phyloP scores from a whole-genome alignment of 2,329 filamentous ascomycete species.

The Penicillium sp. region DNA sequence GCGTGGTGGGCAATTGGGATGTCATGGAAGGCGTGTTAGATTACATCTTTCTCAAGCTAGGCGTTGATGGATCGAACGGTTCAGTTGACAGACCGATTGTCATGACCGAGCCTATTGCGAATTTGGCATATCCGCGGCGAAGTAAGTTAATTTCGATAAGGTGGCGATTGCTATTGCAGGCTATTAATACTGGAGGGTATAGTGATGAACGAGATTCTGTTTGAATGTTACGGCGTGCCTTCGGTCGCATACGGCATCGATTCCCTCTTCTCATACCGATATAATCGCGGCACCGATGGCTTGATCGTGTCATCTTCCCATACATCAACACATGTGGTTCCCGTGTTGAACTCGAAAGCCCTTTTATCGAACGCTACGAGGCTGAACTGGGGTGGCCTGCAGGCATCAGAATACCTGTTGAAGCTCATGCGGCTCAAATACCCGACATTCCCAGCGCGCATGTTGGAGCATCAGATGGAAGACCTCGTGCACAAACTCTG shows the following conservation, averaged over 20 bases:
- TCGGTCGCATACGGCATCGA: slow-evolving; percentile 93
- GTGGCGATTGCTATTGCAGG: neutral
- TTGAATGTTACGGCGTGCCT: slow-evolving; percentile 90
- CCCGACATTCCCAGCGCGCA: slow-evolving; percentile 78
- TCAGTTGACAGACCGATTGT: slow-evolving; percentile 81
- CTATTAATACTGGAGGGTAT: slow-evolving; percentile 22
- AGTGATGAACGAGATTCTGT: slow-evolving; percentile 97
- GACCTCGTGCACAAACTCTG: slow-evolving; percentile 83
- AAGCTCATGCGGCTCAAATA: slow-evolving; percentile 92
- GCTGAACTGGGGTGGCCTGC: slow-evolving; percentile 90
- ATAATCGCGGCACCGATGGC: slow-evolving; percentile 84
- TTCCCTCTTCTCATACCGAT: slow-evolving; percentile 89
- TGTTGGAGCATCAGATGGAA: slow-evolving; percentile 82
- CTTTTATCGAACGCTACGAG: slow-evolving; percentile 80
- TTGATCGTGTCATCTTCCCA: slow-evolving; percentile 89
- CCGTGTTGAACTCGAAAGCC: slow-evolving; percentile 81
- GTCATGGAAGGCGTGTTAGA: slow-evolving; percentile 93
- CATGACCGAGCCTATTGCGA: slow-evolving; percentile 93
- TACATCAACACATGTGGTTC: slow-evolving; percentile 91
- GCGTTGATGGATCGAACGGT: slow-evolving; percentile 70
- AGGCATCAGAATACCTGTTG: slow-evolving; percentile 83
- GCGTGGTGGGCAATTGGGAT: slow-evolving; percentile 95
- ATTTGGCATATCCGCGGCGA: slow-evolving; percentile 80
- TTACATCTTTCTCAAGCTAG: slow-evolving; percentile 91
- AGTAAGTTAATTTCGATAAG: slow-evolving; percentile 53